Base-by-base conservation (phyloP, 139 green algal genomes). In the Nannochloris sp. region DNA sequence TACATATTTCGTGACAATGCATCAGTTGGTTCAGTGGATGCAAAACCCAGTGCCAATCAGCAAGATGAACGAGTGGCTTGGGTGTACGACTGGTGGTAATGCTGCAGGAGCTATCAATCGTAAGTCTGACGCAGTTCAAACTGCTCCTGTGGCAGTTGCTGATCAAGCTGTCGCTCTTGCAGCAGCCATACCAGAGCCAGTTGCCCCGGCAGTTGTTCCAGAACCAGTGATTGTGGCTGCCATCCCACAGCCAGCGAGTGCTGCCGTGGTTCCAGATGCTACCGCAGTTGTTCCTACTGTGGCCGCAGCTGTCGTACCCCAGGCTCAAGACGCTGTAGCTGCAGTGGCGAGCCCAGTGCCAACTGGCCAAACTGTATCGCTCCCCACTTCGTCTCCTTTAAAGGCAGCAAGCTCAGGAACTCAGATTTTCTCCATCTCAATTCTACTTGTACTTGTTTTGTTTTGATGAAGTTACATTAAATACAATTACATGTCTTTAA, bases 1-100 rank as follows among this genome's bases (percentile, higher is more conserved):
- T 49, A 50, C 50, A 23, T 74, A 69, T 29, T 74, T 69, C 45
- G 68, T 74, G 3, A 74, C 68, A 20, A 74, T 69, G 36, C 59
- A 17, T 23, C 68, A 74, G 48, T 51, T 74, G 9, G 49, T 74
- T 10, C 26, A 59, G 6, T 74, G 68, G 68, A 70, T 74, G 68
- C 14, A 59, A 13, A 60, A 74, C 26, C 68, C 68, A 28, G 56
- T 74, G 3, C 61, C 67, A 5, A 64, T 55, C 30, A 26, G 4
- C 30, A 33, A 62, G 60, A 68, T 74, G 50, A 55, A 23, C 12
- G 13, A 60, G 14, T 55, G 45, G 20, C 16, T 64, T 23, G 58
- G 58, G 5, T 64, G 58, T 12, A 25, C 1, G 12, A 23, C 58
- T 1, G 58, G 58, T n/a, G 58, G 58, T 25, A 51, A 56, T 14